Percentiles rank a stretch among this genome's conserved stretches.
phyloP scores from a whole-genome alignment of 768 basidiomycete genomes.

The Tubosaeta brunneosetosa region DNA sequence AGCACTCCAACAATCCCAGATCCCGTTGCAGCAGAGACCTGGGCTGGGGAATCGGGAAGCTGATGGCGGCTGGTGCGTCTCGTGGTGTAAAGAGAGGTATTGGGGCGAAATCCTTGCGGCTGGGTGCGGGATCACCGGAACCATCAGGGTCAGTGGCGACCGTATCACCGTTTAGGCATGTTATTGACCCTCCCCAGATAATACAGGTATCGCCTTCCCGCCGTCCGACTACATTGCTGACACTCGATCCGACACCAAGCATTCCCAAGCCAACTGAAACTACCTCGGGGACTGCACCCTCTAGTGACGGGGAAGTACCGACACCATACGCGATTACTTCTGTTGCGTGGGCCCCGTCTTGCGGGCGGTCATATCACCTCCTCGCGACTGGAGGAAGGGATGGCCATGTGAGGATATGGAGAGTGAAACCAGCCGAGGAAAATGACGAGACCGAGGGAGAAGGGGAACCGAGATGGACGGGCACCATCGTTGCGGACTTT shows the following conservation, averaged over 20 bases:
- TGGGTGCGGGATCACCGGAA: constrained; percentile 63
- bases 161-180: neutral
- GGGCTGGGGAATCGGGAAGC: constrained; percentile 69
- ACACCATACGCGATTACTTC: constrained; percentile 67
- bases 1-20: constrained; percentile 52
- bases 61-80: constrained; percentile 88
- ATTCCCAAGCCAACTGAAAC: constrained; percentile 17
- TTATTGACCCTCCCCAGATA: constrained; percentile 41
- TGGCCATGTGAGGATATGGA: constrained; percentile 88
- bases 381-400: constrained; percentile 88
- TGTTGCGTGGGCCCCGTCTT: constrained; percentile 91
- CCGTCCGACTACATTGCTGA: constrained; percentile 61
- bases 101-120: constrained; percentile 91
- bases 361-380: constrained; percentile 91
- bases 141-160: constrained; percentile 59
- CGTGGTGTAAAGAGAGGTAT: constrained; percentile 94
- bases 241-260: constrained; percentile 42
- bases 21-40: constrained; percentile 33
- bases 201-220: constrained; percentile 68
- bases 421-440: constrained; percentile 58
- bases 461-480: constrained; percentile 57
- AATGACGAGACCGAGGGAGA: constrained; percentile 41
- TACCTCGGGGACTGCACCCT: constrained; percentile 14
- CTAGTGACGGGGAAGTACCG: constrained; percentile 33
- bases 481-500: constrained; percentile 76